These are phyloP conservation scores for Aristolochia contorta DNA, from an alignment of 164 flowering plant genomes.

Conservation along the genomic window DNA sequence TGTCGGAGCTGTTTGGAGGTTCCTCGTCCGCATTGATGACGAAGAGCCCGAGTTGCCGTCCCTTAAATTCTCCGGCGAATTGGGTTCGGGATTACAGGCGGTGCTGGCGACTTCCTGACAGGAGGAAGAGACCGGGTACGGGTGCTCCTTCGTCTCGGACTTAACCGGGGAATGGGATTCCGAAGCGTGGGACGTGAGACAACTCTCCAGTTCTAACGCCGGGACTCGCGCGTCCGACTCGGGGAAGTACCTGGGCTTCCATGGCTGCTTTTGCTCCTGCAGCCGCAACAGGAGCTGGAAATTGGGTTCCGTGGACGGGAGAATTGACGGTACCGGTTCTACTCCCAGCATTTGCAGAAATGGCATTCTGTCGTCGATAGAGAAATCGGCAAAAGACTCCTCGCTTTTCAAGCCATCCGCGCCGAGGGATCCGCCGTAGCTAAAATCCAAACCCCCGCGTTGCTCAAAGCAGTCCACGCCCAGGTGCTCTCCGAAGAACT, in stretches of 20 bases:
- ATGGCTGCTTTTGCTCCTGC: conserved; percentile 27
- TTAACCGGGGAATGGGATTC: conserved; percentile 34
- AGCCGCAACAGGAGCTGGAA: conserved; percentile 30
- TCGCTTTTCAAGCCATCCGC: conserved; percentile 14
- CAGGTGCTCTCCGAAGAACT: conserved; percentile 33
- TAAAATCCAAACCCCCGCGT: conserved; percentile 9
- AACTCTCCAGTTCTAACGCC: conserved; percentile 33
- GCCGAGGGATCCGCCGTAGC: conserved; percentile 10
- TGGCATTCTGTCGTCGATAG: conserved; percentile 37
- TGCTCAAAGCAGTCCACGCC: conserved; percentile 22
- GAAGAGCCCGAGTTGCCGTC: conserved; percentile 5
- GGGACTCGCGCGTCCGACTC: conserved; percentile 7
- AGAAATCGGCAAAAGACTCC: conserved; percentile 11
- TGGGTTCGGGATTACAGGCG: conserved; percentile 7
- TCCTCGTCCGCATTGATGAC: neutral
- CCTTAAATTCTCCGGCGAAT: conserved; percentile 5
- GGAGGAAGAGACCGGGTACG: conserved; percentile 1
- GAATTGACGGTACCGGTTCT: conserved; percentile 19
- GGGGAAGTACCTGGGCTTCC: conserved; percentile 8
- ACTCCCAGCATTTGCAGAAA: conserved; percentile 49
- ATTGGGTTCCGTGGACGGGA: conserved; percentile 26
- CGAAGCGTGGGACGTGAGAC: conserved; percentile 27
- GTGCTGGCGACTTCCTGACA: conserved; percentile 12
- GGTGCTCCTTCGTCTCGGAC: conserved; percentile 17
- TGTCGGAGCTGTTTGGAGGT: neutral